Conservation (phyloP, 306 rosid genomes). For the Glycine latifolia region DNA sequence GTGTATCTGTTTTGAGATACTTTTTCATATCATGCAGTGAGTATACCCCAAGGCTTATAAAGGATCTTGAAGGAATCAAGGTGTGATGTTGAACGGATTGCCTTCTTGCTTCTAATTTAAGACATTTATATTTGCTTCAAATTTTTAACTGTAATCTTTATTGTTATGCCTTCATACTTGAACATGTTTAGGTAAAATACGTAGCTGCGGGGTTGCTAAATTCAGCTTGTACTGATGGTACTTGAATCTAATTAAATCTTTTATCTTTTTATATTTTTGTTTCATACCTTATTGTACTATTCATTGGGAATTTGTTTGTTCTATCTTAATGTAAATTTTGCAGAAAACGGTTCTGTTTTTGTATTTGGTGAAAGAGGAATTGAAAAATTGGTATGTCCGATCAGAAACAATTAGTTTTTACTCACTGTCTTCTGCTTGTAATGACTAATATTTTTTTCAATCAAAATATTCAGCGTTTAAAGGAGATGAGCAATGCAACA, state of each 20-base stretch:
- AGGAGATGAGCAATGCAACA: constrained; percentile 58
- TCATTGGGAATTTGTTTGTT: constrained; percentile 25
- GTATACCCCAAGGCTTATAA: constrained; percentile 90
- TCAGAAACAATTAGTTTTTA: constrained; percentile 5
- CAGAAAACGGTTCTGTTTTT: constrained; percentile 85
- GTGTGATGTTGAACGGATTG: constrained; percentile 54
- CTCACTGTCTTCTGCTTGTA: neutral
- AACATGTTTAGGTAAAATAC: constrained; percentile 62
- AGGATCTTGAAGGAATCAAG: constrained; percentile 92
- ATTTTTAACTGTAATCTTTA: constrained; percentile 20
- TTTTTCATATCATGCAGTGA: constrained; percentile 66
- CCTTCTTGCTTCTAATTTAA: constrained; percentile 38
- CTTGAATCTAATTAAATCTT: constrained; percentile 33
- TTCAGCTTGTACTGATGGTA: constrained; percentile 92
- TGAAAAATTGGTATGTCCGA: constrained; percentile 68
- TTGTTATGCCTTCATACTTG: constrained; percentile 37
- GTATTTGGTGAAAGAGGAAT: constrained; percentile 79
- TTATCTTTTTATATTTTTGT: neutral
- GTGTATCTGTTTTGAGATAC: constrained; percentile 25
- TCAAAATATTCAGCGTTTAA: constrained; percentile 60
- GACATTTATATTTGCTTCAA: constrained; percentile 37
- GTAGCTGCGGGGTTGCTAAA: constrained; percentile 89
- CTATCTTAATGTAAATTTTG: constrained; percentile 48
- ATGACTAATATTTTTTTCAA: constrained; percentile 36
- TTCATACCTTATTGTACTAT: constrained; percentile 14